Conservation (phyloP, 2,329 filamentous ascomycete genomes). For the Claviceps capensis region DNA sequence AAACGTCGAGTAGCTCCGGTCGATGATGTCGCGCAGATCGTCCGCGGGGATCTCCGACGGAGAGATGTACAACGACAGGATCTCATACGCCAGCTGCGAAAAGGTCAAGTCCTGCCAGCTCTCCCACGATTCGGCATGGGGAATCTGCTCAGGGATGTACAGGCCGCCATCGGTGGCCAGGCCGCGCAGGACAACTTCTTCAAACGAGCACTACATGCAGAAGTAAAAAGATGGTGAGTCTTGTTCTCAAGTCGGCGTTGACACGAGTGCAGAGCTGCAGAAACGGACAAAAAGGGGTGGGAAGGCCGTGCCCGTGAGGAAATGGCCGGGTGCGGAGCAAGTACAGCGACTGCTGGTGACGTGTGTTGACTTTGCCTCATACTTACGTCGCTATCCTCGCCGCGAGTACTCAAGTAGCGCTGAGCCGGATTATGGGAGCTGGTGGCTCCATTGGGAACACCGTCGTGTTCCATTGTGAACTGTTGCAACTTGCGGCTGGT, state of each 20-base stretch:
- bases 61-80: conserved; percentile 82
- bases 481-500: background rate
- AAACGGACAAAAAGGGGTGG: too few relatives aligned
- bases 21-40: conserved; percentile 73
- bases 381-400: conserved; percentile 34
- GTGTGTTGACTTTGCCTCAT: background rate
- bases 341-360: background rate
- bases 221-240: too few relatives aligned
- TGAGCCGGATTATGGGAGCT: conserved; percentile 30
- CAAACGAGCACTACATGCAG: conserved; percentile 59
- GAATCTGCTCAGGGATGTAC: conserved; percentile 77
- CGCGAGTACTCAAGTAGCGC: conserved; percentile 37
- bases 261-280: background rate
- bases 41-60: conserved; percentile 63
- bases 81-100: conserved; percentile 66
- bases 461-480: conserved; percentile 28
- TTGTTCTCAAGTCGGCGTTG: background rate
- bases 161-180: conserved; percentile 77
- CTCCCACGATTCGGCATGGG: conserved; percentile 21
- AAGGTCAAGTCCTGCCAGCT: conserved; percentile 70
- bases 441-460: conserved; percentile 19
- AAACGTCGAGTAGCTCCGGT: conserved; percentile 81
- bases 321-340: background rate
- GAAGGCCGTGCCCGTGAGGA: too few relatives aligned
- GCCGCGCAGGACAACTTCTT: conserved; percentile 81